Conservation (phyloP, 2,329 filamentous ascomycete species). For the Aspergillus sp. region DNA sequence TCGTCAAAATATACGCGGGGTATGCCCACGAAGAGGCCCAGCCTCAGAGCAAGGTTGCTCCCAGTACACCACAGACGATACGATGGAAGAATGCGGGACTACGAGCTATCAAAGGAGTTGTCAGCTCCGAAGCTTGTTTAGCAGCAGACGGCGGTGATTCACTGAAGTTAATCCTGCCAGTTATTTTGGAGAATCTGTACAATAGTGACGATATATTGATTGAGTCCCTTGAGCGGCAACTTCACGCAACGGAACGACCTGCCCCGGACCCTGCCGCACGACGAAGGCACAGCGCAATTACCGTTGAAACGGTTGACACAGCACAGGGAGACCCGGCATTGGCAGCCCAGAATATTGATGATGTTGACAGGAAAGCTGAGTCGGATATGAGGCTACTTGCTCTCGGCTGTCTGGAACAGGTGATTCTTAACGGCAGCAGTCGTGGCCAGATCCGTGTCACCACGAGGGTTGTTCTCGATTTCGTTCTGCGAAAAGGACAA, state of each 20-base stretch:
- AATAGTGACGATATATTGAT: constrained; percentile 63
- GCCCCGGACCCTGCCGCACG: constrained; percentile 64
- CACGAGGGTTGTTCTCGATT: constrained; percentile 71
- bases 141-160: constrained; percentile 73
- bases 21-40: constrained; percentile 68
- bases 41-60: constrained; percentile 48
- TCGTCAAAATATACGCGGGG: constrained; percentile 75
- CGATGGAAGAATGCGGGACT: constrained; percentile 74
- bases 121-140: constrained; percentile 76
- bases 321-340: constrained; percentile 64
- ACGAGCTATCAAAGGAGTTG: constrained; percentile 76
- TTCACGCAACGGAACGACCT: constrained; percentile 66
- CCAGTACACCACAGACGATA: constrained; percentile 72
- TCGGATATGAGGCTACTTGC: constrained; percentile 84
- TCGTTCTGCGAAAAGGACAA: constrained; percentile 63
- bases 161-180: constrained; percentile 75
- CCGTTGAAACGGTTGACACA: constrained; percentile 70
- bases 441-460: constrained; percentile 77
- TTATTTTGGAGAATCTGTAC: constrained; percentile 84
- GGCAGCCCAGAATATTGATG: constrained; percentile 74
- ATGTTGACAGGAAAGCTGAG: constrained; percentile 86
- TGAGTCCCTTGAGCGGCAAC: constrained; percentile 64
- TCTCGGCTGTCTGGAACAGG: constrained; percentile 79
- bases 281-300: constrained; percentile 76
- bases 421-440: constrained; percentile 76